Base-by-base conservation (phyloP, 1,284 basidiomycete genomes). In the Cryptococcus sp. region DNA sequence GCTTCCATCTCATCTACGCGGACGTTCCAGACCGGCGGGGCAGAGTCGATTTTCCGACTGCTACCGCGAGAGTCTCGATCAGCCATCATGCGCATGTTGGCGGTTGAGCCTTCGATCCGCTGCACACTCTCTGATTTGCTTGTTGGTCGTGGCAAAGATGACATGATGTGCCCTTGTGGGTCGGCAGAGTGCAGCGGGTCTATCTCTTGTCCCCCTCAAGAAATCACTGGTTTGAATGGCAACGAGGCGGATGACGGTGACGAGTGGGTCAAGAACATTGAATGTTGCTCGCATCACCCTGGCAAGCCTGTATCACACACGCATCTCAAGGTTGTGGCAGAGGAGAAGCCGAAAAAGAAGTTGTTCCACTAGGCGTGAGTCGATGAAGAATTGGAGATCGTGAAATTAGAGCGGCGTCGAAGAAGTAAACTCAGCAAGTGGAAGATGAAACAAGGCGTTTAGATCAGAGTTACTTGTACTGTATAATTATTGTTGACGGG, bases 21-120 rank as follows among this genome's bases (percentile, higher is more conserved):
- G 55, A 91, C 93, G n/a, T 88, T 87, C 83, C 83, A 88, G 75
- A 83, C 80, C 10, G 90, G 88, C 44, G 90, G 91, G 8, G 88
- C 91, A n/a, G 95, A 99, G 78, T 93, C 91, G 34, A 96, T 99
- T 73, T 99, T 99, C 84, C 86, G 93, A n/a, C 83, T 99, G 6
- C 82, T 99, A 20, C 95, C 95, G 5, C 88, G 95, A 58, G 95
- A 98, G 80, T 88, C 91, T 17, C 85, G 93, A 44, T 83, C 87
- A 16, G 92, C 91, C 11, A 82, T 99, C 54, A 88, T 92, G 60
- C 86, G 94, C 54, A 99, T 99, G 96, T 83, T 99, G 68, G 88
- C 87, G 61, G 85, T 98, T 54, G 93, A 98, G 75, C 91, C 94
- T 1, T 81, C 83, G 10, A 85, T 89, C 54, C 87, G 96, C 39